Percentiles rank a stretch among this genome's conserved stretches.
Evolutionary conservation across 768 basidiomycete genomes (phyloP).

Genomic region (Jaapia argillacea): DNA sequence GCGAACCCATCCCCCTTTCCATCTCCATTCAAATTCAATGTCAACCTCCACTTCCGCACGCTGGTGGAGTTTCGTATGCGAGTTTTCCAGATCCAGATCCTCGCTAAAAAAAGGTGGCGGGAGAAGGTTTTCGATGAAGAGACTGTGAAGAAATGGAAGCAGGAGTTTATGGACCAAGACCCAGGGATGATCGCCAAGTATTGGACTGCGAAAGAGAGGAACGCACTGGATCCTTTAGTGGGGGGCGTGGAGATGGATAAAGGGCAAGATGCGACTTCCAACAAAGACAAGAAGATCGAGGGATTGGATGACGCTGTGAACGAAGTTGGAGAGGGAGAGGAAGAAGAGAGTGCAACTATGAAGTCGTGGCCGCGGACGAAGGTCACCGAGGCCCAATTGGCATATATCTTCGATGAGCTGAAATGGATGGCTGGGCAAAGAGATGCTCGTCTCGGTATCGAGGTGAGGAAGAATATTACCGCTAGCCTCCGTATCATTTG

Average conservation of each 20-base stretch:
- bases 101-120: slow-evolving; percentile 9
- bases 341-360: neutral
- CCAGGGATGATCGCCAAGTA: neutral
- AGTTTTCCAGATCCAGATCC: slow-evolving; percentile 4
- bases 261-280: too few species aligned
- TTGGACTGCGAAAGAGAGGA: neutral
- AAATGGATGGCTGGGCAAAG: neutral
- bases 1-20: slow-evolving; percentile 2
- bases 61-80: slow-evolving; percentile 9
- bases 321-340: neutral
- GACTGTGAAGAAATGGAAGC: slow-evolving; percentile 7
- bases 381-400: neutral
- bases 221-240: neutral
- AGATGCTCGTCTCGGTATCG: neutral
- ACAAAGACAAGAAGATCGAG: too few species aligned
- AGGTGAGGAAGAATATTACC: neutral
- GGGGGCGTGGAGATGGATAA: neutral
- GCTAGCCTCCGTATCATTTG: neutral
- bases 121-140: slow-evolving; percentile 8
- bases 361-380: neutral
- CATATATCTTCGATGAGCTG: neutral
- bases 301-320: too few species aligned
- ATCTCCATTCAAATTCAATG: slow-evolving; percentile 4
- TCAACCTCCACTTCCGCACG: neutral
- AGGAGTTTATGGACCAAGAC: slow-evolving; percentile 9